phyloP scores from a whole-genome alignment of 495 filamentous ascomycete genomes.

The Terfezia claveryi region DNA sequence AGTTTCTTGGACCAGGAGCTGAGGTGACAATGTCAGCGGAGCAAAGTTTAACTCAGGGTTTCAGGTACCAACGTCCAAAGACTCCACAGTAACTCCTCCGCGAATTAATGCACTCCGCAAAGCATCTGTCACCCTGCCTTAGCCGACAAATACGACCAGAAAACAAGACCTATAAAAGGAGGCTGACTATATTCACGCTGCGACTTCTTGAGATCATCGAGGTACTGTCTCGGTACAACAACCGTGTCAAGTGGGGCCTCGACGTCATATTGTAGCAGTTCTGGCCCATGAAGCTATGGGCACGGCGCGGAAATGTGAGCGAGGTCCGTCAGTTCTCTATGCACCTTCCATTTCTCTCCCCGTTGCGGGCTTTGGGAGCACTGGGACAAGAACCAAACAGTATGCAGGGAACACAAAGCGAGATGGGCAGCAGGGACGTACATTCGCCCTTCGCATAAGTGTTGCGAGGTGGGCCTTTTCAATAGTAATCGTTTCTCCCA shows the following conservation, averaged over 20 bases:
- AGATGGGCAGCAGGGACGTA: neutral
- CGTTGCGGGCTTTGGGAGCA: no score
- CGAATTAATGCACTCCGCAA: conserved; percentile 12
- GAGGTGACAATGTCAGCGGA: no score
- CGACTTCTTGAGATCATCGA: conserved; percentile 6
- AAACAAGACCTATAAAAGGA: neutral
- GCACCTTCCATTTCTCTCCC: no score
- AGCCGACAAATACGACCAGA: neutral
- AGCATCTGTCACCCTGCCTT: conserved; percentile 4
- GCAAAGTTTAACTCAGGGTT: no score
- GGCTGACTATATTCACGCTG: conserved; percentile 10
- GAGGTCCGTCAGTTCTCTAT: neutral
- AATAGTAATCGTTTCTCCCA: conserved; percentile 22
- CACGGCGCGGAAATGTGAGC: conserved; percentile 1
- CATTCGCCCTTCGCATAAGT: conserved; percentile 21
- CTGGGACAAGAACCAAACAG: neutral
- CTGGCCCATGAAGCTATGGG: conserved; percentile 7
- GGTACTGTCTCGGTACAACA: conserved; percentile 3
- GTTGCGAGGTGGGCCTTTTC: conserved; percentile 24
- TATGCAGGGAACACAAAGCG: neutral
- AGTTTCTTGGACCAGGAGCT: neutral
- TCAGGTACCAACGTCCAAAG: conserved; percentile 6
- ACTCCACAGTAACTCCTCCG: conserved; percentile 13
- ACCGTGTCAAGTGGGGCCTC: neutral
- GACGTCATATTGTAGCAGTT: conserved; percentile 2